Evolutionary conservation across 306 rosid species (phyloP).

Genomic region (Cicer arietinum): DNA sequence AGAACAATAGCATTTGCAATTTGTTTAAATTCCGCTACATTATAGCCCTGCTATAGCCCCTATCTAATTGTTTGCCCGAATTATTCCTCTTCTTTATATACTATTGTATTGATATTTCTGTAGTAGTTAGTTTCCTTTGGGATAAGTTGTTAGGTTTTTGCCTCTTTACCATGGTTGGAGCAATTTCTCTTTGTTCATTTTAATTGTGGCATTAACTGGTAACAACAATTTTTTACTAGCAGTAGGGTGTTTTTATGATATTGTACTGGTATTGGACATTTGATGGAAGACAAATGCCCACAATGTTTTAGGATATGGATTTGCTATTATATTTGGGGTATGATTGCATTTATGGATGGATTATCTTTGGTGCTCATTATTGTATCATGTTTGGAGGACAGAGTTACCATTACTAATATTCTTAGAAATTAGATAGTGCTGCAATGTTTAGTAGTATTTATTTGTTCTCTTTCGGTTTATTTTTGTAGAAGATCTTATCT

Average conservation of each 20-base stretch:
- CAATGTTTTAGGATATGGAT: neutral
- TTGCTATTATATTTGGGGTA: conserved; percentile 27
- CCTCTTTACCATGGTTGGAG: neutral
- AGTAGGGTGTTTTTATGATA: neutral
- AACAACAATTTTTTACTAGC: neutral
- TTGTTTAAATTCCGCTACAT: too few species aligned
- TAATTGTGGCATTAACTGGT: conserved; percentile 12
- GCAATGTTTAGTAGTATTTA: neutral
- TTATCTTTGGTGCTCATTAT: conserved; percentile 21
- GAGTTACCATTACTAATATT: neutral
- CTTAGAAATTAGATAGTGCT: neutral
- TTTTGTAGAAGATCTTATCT: neutral
- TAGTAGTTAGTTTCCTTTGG: neutral
- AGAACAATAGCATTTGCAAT: too few species aligned
- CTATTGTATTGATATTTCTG: neutral
- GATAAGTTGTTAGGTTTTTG: neutral
- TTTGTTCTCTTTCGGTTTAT: neutral
- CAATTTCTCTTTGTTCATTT: neutral
- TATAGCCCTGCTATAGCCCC: too few species aligned
- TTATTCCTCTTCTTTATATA: too few species aligned
- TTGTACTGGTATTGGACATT: neutral
- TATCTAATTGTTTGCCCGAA: neutral
- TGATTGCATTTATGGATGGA: neutral
- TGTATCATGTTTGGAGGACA: conserved; percentile 1
- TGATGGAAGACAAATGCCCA: neutral